phyloP scores from a whole-genome alignment of 495 filamentous ascomycete genomes.

The Friedmanniomyces simplex region DNA sequence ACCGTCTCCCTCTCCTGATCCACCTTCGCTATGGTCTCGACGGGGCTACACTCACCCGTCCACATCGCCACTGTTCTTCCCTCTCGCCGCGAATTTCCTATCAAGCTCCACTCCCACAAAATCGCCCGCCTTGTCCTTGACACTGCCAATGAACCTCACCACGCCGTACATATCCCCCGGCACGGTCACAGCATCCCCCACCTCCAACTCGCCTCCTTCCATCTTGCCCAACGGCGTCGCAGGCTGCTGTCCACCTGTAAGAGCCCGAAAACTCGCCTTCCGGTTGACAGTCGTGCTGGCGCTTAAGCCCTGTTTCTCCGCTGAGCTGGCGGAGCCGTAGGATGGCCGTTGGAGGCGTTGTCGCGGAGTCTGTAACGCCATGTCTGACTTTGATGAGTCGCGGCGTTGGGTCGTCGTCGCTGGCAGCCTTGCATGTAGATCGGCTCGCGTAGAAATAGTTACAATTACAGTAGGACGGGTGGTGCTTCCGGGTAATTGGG shows the following conservation, averaged over 20 bases:
- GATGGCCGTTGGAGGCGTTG: slow-evolving; percentile 33
- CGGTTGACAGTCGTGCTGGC: slow-evolving; percentile 42
- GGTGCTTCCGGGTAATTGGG: too few relatives aligned
- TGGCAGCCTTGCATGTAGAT: too few relatives aligned
- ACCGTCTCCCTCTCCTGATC: neutral
- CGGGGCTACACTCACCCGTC: slow-evolving; percentile 70
- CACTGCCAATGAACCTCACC: slow-evolving; percentile 77
- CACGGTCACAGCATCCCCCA: slow-evolving; percentile 88
- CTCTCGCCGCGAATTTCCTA: slow-evolving; percentile 63
- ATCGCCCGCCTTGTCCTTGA: slow-evolving; percentile 78
- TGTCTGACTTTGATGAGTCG: neutral
- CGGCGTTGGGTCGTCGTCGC: too few relatives aligned
- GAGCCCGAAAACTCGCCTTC: slow-evolving; percentile 54
- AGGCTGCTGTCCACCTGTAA: slow-evolving; percentile 41
- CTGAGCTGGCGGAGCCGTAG: slow-evolving; percentile 36
- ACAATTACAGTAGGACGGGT: too few relatives aligned
- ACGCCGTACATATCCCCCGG: slow-evolving; percentile 89
- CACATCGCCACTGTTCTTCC: slow-evolving; percentile 95
- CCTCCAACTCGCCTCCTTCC: slow-evolving; percentile 47
- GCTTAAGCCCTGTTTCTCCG: slow-evolving; percentile 48
- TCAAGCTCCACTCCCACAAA: slow-evolving; percentile 95
- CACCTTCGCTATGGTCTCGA: neutral
- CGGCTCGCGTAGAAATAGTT: too few relatives aligned
- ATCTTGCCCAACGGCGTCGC: slow-evolving; percentile 31
- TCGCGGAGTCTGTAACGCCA: slow-evolving; percentile 35